A percentile compares a stretch with the other conserved stretches of the same genome.
Evolutionary conservation across 148 eudicot species (phyloP).

Genomic region (Persicaria maculosa): DNA sequence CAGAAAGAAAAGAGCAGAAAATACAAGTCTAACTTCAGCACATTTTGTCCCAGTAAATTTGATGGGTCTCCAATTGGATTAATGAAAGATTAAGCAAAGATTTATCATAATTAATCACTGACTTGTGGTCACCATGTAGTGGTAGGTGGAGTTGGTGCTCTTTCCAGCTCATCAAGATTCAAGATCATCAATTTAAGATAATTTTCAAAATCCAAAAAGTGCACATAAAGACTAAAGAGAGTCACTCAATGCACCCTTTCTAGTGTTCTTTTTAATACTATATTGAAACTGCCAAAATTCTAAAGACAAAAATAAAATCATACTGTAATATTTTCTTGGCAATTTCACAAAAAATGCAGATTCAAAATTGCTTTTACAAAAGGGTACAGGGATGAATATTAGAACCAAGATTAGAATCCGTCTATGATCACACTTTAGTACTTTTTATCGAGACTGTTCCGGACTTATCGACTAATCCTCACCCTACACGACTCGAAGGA

Average conservation of each 20-base stretch:
- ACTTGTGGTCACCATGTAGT: neutral
- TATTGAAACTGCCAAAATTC: neutral
- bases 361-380: slow-evolving; percentile 1
- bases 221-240: neutral
- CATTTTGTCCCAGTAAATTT: neutral
- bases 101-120: neutral
- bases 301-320: neutral
- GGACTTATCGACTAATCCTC: too few relatives aligned
- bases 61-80: neutral
- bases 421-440: neutral
- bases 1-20: too few relatives aligned
- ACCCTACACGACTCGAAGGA: too few relatives aligned
- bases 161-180: slow-evolving; percentile 5
- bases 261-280: neutral
- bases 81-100: neutral
- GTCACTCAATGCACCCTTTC: neutral
- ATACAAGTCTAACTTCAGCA: neutral
- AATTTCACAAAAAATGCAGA: slow-evolving; percentile 1
- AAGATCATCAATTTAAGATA: neutral
- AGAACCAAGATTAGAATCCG: neutral
- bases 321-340: neutral
- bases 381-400: neutral
- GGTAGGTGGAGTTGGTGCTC: neutral
- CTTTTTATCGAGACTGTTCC: too few relatives aligned
- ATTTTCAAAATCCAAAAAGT: neutral